Conservation (phyloP, 768 basidiomycete genomes). For the Leucosporidium creatinivorum region DNA sequence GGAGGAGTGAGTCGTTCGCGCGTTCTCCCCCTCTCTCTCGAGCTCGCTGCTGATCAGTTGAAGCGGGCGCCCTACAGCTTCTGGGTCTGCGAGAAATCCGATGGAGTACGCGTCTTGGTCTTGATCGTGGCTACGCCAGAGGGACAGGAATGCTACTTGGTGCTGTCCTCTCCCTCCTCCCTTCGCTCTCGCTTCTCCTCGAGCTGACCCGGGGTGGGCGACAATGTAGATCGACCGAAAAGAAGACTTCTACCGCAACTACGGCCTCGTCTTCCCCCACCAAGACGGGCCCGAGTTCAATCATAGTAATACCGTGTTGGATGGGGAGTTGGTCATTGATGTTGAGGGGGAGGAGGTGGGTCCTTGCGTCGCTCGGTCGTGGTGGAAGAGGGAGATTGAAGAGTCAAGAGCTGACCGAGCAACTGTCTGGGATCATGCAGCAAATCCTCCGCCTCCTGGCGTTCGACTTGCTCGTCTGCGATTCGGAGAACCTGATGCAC, state of each 20-base stretch:
- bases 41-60: neutral
- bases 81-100: constrained; percentile 99
- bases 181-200: neutral
- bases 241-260: constrained; percentile 68
- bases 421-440: constrained; percentile 44
- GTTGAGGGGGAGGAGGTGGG: constrained; percentile 61
- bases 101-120: constrained; percentile 84
- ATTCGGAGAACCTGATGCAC: constrained; percentile 79
- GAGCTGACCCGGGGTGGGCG: neutral
- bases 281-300: constrained; percentile 62
- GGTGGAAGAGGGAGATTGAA: neutral
- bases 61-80: constrained; percentile 52
- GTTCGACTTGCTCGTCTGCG: constrained; percentile 86
- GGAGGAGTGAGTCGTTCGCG: constrained; percentile 56
- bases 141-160: constrained; percentile 61
- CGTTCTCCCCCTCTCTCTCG: neutral
- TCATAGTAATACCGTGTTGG: constrained; percentile 71
- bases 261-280: constrained; percentile 82
- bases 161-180: constrained; percentile 41
- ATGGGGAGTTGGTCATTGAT: constrained; percentile 91
- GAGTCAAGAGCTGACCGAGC: neutral
- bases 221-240: constrained; percentile 82
- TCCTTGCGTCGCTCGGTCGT: neutral
- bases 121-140: constrained; percentile 58
- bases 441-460: constrained; percentile 73